phyloP scores from a whole-genome alignment of 2,329 filamentous ascomycete genomes.

The Moelleriella libera region DNA sequence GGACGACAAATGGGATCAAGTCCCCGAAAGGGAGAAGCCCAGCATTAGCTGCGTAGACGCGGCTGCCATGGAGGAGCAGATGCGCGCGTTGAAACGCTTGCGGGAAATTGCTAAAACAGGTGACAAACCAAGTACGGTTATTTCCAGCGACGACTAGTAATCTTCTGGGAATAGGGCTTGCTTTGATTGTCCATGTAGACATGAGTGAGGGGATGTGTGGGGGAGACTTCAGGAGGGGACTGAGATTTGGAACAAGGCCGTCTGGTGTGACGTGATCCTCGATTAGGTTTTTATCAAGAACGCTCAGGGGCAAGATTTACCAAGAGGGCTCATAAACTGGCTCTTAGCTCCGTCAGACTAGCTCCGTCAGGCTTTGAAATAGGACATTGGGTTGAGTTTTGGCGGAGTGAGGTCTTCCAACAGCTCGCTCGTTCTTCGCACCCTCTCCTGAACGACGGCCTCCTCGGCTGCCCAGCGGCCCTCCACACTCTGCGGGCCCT shows the following conservation, averaged over 20 bases:
- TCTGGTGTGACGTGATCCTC: too few relatives aligned
- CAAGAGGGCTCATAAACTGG: too few relatives aligned
- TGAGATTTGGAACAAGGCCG: too few relatives aligned
- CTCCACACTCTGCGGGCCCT: constrained; percentile 17
- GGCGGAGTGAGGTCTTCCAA: constrained; percentile 32
- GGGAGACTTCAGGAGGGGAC: too few relatives aligned
- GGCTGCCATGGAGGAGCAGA: constrained; percentile 9
- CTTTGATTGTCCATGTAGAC: too few relatives aligned
- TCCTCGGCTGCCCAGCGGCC: constrained; percentile 41
- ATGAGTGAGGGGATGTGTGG: too few relatives aligned
- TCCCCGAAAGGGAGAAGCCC: constrained; percentile 17
- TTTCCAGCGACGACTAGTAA: too few relatives aligned
- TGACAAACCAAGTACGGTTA: too few relatives aligned
- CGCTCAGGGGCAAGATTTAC: too few relatives aligned
- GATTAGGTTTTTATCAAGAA: too few relatives aligned
- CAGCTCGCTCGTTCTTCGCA: constrained; percentile 34
- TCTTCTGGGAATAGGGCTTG: too few relatives aligned
- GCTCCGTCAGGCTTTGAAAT: constrained; percentile 20
- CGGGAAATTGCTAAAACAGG: too few relatives aligned
- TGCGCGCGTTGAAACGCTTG: neutral
- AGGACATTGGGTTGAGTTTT: constrained; percentile 15
- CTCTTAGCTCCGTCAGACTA: neutral
- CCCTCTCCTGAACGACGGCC: constrained; percentile 37
- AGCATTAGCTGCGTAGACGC: constrained; percentile 8
- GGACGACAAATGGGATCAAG: constrained; percentile 15